phyloP scores from a whole-genome alignment of 495 filamentous ascomycete genomes.

The Pyronema omphalodes region DNA sequence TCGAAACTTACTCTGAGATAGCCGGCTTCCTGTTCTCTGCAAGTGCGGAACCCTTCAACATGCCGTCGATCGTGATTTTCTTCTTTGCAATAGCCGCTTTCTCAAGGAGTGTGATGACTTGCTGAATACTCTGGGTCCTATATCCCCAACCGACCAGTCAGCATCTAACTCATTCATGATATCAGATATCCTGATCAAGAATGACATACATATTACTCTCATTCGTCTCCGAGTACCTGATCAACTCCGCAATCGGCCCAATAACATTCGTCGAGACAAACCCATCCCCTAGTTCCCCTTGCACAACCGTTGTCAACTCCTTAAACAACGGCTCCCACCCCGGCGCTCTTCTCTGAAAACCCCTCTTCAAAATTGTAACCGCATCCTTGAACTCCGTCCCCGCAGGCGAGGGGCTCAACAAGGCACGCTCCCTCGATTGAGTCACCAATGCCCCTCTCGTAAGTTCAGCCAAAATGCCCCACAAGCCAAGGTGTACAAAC shows the following conservation, averaged over 20 bases:
- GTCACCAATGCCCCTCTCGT: conserved; percentile 22
- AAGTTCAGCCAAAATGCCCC: conserved; percentile 27
- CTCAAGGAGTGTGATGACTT: conserved; percentile 10
- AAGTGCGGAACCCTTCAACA: conserved; percentile 10
- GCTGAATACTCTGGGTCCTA: conserved; percentile 11
- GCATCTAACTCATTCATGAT: background rate
- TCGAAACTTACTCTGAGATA: conserved; percentile 14
- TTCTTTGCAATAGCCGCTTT: conserved; percentile 12
- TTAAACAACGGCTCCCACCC: conserved; percentile 46
- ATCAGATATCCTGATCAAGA: background rate
- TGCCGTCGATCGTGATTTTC: conserved; percentile 11
- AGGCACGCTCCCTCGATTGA: conserved; percentile 11
- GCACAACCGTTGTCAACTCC: conserved; percentile 37
- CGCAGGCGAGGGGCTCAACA: conserved; percentile 14
- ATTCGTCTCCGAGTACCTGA: conserved; percentile 13
- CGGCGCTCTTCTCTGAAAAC: conserved; percentile 32
- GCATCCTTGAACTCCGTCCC: conserved; percentile 51
- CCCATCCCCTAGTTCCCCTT: conserved; percentile 46
- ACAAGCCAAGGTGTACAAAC: conserved; percentile 19
- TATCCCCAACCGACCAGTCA: too few relatives aligned
- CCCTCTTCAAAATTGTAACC: conserved; percentile 45
- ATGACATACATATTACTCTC: background rate
- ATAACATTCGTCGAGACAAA: conserved; percentile 42
- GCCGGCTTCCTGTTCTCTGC: conserved; percentile 4
- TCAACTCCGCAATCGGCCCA: conserved; percentile 47